Evolutionary conservation across 73 alveolate genomes (phyloP), one percentile per base, ranked within the genome.

Genomic region (Paramecium octaurelia): DNA sequence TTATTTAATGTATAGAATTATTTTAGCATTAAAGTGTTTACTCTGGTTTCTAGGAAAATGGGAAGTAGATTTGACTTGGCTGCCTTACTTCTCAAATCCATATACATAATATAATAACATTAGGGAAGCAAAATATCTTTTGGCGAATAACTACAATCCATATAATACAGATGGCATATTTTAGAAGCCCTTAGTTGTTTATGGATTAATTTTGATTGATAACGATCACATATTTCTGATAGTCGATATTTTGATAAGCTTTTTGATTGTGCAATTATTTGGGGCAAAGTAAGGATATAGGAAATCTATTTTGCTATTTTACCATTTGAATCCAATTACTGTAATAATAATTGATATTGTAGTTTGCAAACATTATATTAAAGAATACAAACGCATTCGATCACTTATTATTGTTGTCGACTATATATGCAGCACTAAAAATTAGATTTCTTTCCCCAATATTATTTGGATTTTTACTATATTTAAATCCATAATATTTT

Each of bases 281-380:
- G 73, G 91, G 27, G 24, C 21, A 80, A 80, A 46, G 29, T 9
- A 23, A 11, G 91, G 91, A 46, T 80, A 80, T 46, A 6, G 35
- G 29, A 80, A 80, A n/a, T 20, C 57, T 24, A 46, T 80, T 40
- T 31, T 34, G 29, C 24, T 80, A 80, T 80, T 80, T 44, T 80
- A 80, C 20, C 89, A 76, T 76, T 42, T 76, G 16, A 76, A 76
- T 76, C 89, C 89, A 16, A 76, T 76, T 38, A 76, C 89, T 38
- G 77, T 59, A 59, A 59, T 8, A 4, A 59, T 59, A 14, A 59
- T 24, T 29, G n/a, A 24, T 24, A 59, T 59, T 29, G 18, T 59
- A 59, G 77, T 43, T 80, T 80, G 57, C 57, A 18, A 27, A 27
- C 57, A 34, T 80, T 8, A 21, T 44, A 10, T 14, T 43, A 80